phyloP scores from a whole-genome alignment of 2,329 filamentous ascomycete species.

The Trichoderma sp. region DNA sequence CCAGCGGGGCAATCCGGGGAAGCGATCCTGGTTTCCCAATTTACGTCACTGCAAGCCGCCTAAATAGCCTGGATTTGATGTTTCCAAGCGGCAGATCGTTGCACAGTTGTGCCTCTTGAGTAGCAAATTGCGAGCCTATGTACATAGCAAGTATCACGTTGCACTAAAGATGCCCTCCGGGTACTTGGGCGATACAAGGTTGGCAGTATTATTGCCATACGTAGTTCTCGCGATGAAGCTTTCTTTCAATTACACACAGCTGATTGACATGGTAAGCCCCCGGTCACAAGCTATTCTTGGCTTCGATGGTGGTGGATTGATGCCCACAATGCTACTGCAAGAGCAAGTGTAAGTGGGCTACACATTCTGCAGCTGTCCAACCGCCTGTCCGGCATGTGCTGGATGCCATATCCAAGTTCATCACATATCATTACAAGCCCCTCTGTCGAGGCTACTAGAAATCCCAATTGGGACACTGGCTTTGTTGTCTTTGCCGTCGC shows the following conservation, averaged over 20 bases:
- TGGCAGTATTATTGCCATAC: background rate
- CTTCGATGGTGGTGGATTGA: background rate
- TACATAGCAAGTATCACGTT: background rate
- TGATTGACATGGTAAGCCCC: background rate
- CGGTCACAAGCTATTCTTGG: background rate
- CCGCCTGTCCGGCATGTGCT: background rate
- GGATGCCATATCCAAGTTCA: background rate
- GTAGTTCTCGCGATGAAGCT: background rate
- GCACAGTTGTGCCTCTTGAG: background rate
- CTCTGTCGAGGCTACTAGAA: background rate
- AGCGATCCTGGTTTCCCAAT: background rate
- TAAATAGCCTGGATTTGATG: background rate
- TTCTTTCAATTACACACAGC: background rate
- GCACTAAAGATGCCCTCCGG: background rate
- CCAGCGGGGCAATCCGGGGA: constrained; percentile 16
- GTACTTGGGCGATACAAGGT: background rate
- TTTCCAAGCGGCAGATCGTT: background rate
- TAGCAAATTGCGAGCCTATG: background rate
- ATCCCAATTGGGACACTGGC: background rate
- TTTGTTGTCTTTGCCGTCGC: background rate
- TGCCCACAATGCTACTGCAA: background rate
- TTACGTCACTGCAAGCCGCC: constrained; percentile 10
- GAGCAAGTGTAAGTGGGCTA: background rate
- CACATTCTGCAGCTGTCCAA: background rate
- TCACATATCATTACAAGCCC: background rate